Evolutionary conservation across 2,329 filamentous ascomycete genomes (phyloP).

Genomic region (Pseudodiploospora longispora): DNA sequence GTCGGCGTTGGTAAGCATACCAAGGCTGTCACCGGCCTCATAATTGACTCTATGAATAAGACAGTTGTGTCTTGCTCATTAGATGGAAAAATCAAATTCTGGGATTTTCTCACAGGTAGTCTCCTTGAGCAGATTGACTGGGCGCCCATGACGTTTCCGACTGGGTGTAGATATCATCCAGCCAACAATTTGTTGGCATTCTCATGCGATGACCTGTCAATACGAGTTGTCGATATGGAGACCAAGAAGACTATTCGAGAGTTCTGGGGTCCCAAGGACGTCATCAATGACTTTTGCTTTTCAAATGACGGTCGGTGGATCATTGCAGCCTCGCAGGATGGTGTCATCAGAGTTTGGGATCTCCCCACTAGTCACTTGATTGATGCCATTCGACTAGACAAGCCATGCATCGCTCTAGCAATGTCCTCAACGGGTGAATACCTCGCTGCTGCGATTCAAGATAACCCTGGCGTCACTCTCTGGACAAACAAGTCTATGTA

Average conservation of each 20-base stretch:
- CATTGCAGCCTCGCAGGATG: conserved; percentile 75
- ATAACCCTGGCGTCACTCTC: conserved; percentile 78
- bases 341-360: conserved; percentile 83
- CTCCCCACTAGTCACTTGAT: conserved; percentile 91
- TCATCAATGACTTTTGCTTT: conserved; percentile 77
- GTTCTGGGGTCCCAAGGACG: conserved; percentile 70
- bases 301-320: conserved; percentile 93
- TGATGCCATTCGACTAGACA: conserved; percentile 75
- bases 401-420: conserved; percentile 72
- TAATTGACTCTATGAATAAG: conserved; percentile 84
- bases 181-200: conserved; percentile 81
- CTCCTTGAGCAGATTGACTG: conserved; percentile 77
- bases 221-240: conserved; percentile 83
- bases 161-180: conserved; percentile 70
- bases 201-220: conserved; percentile 79
- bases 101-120: conserved; percentile 83
- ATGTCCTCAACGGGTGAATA: conserved; percentile 91
- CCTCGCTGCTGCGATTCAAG: conserved; percentile 79
- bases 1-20: conserved; percentile 65
- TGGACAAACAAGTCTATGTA: conserved; percentile 95
- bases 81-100: conserved; percentile 94
- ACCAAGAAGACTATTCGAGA: conserved; percentile 89
- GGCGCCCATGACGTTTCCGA: conserved; percentile 65
- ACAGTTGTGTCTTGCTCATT: conserved; percentile 76
- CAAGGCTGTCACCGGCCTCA: conserved; percentile 73